A percentile compares a stretch with the other conserved stretches of the same genome.
These are phyloP conservation scores for Cyclostephanos invisitatus DNA, from an alignment of 108 stramenopile genomes.

Conservation along the genomic window DNA sequence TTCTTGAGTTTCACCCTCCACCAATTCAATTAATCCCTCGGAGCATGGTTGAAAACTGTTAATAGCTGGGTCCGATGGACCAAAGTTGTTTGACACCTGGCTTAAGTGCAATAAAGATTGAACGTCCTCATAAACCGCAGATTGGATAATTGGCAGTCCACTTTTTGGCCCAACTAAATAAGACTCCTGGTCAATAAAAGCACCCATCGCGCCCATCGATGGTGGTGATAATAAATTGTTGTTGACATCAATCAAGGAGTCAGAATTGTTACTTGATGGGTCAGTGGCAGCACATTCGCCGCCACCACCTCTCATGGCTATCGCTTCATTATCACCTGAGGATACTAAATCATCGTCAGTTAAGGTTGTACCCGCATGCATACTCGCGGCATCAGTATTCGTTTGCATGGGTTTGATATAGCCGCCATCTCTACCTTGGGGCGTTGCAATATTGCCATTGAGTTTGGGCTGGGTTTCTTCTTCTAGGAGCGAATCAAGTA, in stretches of 20 bases:
- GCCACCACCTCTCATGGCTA: conserved; percentile 43
- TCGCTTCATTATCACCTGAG: conserved; percentile 24
- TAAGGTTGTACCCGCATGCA: background rate
- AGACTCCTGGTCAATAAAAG: conserved; percentile 1
- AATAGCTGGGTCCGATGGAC: background rate
- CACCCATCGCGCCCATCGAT: background rate
- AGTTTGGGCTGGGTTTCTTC: background rate
- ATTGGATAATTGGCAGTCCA: background rate
- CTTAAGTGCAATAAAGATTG: conserved; percentile 1
- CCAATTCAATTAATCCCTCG: background rate
- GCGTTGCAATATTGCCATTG: background rate
- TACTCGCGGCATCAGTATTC: background rate
- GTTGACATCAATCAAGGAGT: background rate
- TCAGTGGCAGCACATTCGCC: conserved; percentile 12
- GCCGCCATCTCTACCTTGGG: background rate
- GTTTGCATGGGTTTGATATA: background rate
- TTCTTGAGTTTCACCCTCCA: background rate
- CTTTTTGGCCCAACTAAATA: background rate
- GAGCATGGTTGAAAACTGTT: background rate
- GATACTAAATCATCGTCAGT: background rate
- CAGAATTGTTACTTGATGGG: conserved; percentile 2
- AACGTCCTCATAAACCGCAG: conserved; percentile 11
- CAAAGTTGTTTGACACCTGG: background rate
- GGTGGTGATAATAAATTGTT: background rate
- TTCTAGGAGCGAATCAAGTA: background rate